These are phyloP conservation scores for Apophysomyces ossiformis DNA, from an alignment of 371 early-diverging fungal genomes.

Conservation along the genomic window DNA sequence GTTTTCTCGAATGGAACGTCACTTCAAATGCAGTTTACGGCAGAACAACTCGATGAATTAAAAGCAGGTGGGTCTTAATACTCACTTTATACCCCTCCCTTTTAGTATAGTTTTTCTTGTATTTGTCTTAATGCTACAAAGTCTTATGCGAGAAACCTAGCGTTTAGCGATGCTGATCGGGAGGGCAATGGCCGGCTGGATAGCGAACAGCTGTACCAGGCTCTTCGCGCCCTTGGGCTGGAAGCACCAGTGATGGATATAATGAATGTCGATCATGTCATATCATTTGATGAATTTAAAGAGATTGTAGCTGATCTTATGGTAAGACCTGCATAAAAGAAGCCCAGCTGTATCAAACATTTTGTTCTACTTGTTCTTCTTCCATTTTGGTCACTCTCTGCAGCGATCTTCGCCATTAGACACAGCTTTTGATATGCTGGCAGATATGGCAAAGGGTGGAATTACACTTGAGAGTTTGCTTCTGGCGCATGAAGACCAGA, in stretches of 20 bases:
- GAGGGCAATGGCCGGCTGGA: constrained; percentile 33
- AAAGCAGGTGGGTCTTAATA: neutral
- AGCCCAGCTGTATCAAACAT: too few relatives aligned
- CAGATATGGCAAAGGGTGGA: constrained; percentile 23
- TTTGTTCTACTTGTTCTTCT: neutral
- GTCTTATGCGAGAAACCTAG: constrained; percentile 15
- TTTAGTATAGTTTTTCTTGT: neutral
- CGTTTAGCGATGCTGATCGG: constrained; percentile 31
- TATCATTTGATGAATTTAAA: constrained; percentile 37
- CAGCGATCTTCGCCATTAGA: constrained; percentile 3
- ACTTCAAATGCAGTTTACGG: neutral
- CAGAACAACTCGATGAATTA: neutral
- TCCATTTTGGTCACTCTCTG: too few relatives aligned
- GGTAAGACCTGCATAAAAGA: constrained; percentile 17
- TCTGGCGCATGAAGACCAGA: constrained; percentile 28
- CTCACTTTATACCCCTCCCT: too few relatives aligned
- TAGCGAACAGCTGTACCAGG: constrained; percentile 27
- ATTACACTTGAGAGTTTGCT: constrained; percentile 37
- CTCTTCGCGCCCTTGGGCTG: constrained; percentile 22
- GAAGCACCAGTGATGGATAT: constrained; percentile 24
- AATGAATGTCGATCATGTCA: constrained; percentile 25
- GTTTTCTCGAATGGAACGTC: neutral
- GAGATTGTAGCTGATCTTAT: constrained; percentile 33
- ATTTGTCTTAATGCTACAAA: neutral
- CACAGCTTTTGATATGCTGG: constrained; percentile 28